phyloP scores from a whole-genome alignment of 78 protist genomes.

The Dictyostelium discoideum region dicty_2.7 NC_007091.3:3451501-3452000 shows the following conservation, averaged over 20 bases:
- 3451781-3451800: conserved; percentile 4
- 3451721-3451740: too few relatives aligned
- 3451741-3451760: not conserved
- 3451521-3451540: too few relatives aligned
- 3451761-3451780: not conserved
- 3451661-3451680: too few relatives aligned
- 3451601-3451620: too few relatives aligned
- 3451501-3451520: too few relatives aligned
- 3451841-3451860: conserved; percentile 28
- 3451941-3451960: not conserved
- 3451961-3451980: conserved; percentile 45
- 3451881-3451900: conserved; percentile 51
- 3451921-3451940: conserved; percentile 20
- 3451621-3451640: too few relatives aligned
- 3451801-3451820: not conserved
- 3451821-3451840: not conserved
- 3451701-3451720: too few relatives aligned
- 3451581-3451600: too few relatives aligned
- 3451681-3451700: too few relatives aligned
- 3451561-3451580: too few relatives aligned
- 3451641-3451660: too few relatives aligned
- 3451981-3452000: not conserved
- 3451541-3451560: too few relatives aligned
- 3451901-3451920: not conserved
- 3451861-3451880: conserved; percentile 18